Evolutionary conservation across 345 rosid species (phyloP), one percentile per base, ranked within the genome.

Genomic region (Bruguiera gymnorhiza): DNA sequence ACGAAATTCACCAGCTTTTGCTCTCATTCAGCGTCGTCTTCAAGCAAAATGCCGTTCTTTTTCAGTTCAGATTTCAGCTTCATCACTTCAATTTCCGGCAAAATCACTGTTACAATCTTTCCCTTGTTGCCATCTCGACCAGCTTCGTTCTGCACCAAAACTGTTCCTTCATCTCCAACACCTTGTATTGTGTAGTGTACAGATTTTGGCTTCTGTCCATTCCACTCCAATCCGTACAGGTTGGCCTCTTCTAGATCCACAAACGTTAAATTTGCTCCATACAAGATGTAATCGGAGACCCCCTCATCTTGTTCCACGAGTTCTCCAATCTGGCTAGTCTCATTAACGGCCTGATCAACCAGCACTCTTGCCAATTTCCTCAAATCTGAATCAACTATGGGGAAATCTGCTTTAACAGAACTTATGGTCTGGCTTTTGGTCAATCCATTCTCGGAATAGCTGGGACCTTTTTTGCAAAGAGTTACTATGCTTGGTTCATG

Each of bases 191-290:
- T 71, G 62, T 64, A 86, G 24, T 80, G 71, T 3, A 74, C 83
- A 11, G 80, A 82, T 21, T 78, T 59, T 1, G 93, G 89, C 32
- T 76, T 74, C 4, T 72, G 53, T 31, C 80, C 86, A 23, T 77
- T 85, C 72, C 87, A 62, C 60, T 66, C 83, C 26, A 87, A 30
- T 27, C 76, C 87, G 13, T 87, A 85, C 29, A 79, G 9, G 55
- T 79, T 71, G 13, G 76, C 86, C 34, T 71, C 75, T 54, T 76
- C 88, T 27, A 88, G 20, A 73, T 87, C 78, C 75, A 86, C 61
- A 65, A 87, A 89, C 32, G 95, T 87, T 68, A 91, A 36, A 24
- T 80, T 89, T 18, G 86, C 84, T 20, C 98, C 96, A 29, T 92
- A 92, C 2, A 92, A 52, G 3, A 84, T 67, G 26, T 74, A 84